These are phyloP conservation scores for Trichosporon asahii DNA, from an alignment of 1,284 basidiomycete genomes.

Conservation along the genomic window DNA sequence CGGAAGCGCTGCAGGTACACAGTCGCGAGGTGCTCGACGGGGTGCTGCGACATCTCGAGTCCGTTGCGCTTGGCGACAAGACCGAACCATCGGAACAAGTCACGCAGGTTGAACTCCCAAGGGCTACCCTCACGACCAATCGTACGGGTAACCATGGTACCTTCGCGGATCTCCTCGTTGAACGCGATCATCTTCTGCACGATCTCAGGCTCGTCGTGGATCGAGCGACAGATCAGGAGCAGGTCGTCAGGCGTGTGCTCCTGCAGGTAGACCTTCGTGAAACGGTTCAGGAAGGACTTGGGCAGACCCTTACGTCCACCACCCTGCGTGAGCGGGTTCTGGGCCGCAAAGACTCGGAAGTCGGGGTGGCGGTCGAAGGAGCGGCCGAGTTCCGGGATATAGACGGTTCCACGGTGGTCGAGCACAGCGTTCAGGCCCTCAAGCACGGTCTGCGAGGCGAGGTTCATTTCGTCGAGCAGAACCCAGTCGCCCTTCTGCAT, in stretches of 20 bases:
- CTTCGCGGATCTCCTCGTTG: constrained; percentile 70
- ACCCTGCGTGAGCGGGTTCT: constrained; percentile 94
- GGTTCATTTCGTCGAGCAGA: constrained; percentile 96
- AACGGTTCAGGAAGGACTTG: constrained; percentile 95
- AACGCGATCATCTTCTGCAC: constrained; percentile 79
- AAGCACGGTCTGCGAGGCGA: constrained; percentile 91
- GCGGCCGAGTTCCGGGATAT: constrained; percentile 89
- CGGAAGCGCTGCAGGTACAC: constrained; percentile 88
- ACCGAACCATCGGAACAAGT: constrained; percentile 81
- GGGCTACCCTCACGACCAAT: constrained; percentile 85
- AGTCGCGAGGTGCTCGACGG: constrained; percentile 63
- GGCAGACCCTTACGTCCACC: constrained; percentile 97
- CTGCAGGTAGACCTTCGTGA: constrained; percentile 93
- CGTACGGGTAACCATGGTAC: constrained; percentile 63
- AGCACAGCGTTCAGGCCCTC: constrained; percentile 96
- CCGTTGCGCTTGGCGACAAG: constrained; percentile 56
- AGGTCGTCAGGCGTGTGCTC: constrained; percentile 79
- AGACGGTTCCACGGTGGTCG: constrained; percentile 93
- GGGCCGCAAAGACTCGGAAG: constrained; percentile 96
- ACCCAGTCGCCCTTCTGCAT: constrained; percentile 95
- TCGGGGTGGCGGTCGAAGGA: constrained; percentile 83
- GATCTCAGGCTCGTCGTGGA: constrained; percentile 65
- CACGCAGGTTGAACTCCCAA: constrained; percentile 99
- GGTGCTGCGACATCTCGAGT: constrained; percentile 60
- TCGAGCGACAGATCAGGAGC: constrained; percentile 69